A percentile compares a stretch with the other conserved stretches of the same genome.
phyloP scores from a whole-genome alignment of 371 early-diverging fungal genomes.

The Amoeboaphelidium occidentale region DNA sequence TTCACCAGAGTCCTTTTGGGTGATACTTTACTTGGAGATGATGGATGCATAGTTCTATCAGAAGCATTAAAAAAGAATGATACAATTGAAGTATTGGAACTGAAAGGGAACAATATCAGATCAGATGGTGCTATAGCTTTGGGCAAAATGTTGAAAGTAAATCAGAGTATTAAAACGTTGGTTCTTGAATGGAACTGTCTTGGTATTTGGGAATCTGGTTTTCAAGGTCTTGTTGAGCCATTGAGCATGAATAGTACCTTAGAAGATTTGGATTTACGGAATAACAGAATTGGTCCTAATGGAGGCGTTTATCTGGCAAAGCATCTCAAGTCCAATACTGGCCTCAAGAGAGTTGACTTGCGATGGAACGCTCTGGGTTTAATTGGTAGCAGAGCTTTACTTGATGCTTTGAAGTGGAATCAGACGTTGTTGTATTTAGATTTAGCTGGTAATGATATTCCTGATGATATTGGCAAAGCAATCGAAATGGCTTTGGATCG shows the following conservation, averaged over 20 bases:
- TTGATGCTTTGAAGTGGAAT: conserved; percentile 19
- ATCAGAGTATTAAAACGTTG: conserved; percentile 11
- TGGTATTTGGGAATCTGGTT: conserved; percentile 24
- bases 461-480: conserved; percentile 6
- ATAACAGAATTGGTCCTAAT: conserved; percentile 22
- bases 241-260: conserved; percentile 16
- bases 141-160: conserved; percentile 20
- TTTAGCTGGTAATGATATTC: conserved; percentile 21
- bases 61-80: conserved; percentile 16
- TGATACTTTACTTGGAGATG: conserved; percentile 22
- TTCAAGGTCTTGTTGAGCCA: conserved; percentile 18
- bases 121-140: conserved; percentile 22
- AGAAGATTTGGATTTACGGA: conserved; percentile 19
- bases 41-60: conserved; percentile 14
- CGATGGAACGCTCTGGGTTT: conserved; percentile 25
- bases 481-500: background rate
- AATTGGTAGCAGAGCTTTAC: conserved; percentile 18
- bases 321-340: conserved; percentile 15
- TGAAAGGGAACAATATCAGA: conserved; percentile 10
- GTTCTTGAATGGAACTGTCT: conserved; percentile 26
- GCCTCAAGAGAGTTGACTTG: conserved; percentile 14
- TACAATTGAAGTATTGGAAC: conserved; percentile 11
- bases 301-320: conserved; percentile 11
- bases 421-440: conserved; percentile 11
- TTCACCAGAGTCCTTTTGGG: conserved; percentile 11